A percentile compares a stretch with the other conserved stretches of the same genome.
Conservation (phyloP, 1,284 basidiomycete species). For the Irpex lacteus region DNA sequence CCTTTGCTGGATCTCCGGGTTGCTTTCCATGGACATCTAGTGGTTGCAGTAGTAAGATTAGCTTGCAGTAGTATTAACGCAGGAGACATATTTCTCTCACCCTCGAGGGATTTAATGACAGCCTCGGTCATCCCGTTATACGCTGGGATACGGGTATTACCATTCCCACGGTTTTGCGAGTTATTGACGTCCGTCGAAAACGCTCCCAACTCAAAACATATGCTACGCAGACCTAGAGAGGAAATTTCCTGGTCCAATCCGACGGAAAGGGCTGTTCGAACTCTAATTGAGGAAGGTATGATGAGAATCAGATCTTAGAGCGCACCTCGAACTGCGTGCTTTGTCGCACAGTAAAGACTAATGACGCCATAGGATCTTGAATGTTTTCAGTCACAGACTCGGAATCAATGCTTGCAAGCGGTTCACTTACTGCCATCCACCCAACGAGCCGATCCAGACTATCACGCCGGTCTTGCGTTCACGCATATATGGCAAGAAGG, state of each 20-base stretch:
- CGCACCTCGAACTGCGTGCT: constrained; percentile 33
- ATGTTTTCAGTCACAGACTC: neutral
- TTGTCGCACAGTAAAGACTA: constrained; percentile 35
- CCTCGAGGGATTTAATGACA: neutral
- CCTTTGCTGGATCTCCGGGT: constrained; percentile 31
- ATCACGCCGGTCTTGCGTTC: constrained; percentile 31
- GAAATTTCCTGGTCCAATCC: constrained; percentile 38
- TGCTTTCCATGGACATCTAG: constrained; percentile 29
- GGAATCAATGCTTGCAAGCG: neutral
- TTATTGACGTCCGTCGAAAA: constrained; percentile 40
- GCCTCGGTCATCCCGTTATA: neutral
- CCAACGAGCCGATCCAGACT: constrained; percentile 34
- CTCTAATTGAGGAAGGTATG: neutral
- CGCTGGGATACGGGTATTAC: constrained; percentile 3
- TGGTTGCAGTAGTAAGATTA: constrained; percentile 23
- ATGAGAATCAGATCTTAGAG: neutral
- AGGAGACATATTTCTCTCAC: neutral
- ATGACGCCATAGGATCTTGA: constrained; percentile 25
- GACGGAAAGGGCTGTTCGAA: constrained; percentile 25
- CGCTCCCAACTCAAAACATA: constrained; percentile 41
- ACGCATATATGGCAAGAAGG: constrained; percentile 39
- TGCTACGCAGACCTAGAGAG: constrained; percentile 38
- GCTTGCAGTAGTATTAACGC: neutral
- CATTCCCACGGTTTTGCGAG: constrained; percentile 28
- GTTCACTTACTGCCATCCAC: constrained; percentile 29